Percentiles rank a stretch among this genome's conserved stretches.
Conservation (phyloP, 2,329 filamentous ascomycete genomes). For the Neopestalotiopsis rosae region DNA sequence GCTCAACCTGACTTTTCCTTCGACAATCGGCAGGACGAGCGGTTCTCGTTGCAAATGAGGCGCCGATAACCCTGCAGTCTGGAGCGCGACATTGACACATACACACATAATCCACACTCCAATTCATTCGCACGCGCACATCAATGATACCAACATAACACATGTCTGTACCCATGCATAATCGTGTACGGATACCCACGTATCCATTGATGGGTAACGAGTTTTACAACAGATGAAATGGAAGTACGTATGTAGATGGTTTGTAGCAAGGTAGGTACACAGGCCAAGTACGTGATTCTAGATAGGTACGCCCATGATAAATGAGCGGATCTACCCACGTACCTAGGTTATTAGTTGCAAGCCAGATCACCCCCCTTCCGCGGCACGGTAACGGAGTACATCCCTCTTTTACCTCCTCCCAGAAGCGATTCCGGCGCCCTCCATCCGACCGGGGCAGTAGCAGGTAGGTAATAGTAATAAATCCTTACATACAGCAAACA, state of each 20-base stretch:
- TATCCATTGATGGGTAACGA: background rate
- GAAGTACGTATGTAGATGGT: too few relatives aligned
- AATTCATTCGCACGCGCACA: background rate
- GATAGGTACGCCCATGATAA: too few relatives aligned
- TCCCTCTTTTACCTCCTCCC: background rate
- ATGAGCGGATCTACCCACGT: background rate
- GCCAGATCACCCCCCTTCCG: too few relatives aligned
- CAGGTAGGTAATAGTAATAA: background rate
- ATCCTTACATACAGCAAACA: too few relatives aligned
- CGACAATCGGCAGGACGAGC: background rate
- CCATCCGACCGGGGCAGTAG: background rate
- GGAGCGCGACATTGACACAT: background rate
- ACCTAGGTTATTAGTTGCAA: background rate
- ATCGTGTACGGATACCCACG: background rate
- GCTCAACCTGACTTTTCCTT: background rate
- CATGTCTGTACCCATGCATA: background rate
- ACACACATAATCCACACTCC: background rate
- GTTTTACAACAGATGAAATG: too few relatives aligned
- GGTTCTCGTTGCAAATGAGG: background rate
- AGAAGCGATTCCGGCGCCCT: background rate
- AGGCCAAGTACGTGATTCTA: too few relatives aligned
- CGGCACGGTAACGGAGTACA: background rate
- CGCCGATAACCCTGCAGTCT: conserved; percentile 1
- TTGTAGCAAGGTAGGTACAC: too few relatives aligned
- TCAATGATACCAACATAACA: background rate